Conservation (phyloP, 352 stramenopile species). For the Phytophthora multivora region DNA sequence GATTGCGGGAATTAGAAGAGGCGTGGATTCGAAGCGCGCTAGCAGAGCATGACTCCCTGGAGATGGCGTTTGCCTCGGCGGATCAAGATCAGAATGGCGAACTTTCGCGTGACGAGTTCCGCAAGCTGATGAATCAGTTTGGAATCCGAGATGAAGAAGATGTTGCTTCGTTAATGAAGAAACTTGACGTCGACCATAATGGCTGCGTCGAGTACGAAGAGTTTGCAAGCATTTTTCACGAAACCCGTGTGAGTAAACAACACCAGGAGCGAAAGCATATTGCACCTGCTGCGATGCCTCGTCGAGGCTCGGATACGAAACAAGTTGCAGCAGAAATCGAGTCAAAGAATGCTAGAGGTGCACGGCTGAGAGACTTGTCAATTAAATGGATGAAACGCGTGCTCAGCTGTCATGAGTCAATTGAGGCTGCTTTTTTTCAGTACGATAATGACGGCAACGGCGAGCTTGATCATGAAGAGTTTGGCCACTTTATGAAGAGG, state of each 20-base stretch:
- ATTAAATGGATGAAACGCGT: constrained; percentile 70
- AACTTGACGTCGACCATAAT: constrained; percentile 50
- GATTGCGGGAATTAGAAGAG: constrained; percentile 44
- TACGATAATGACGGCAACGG: constrained; percentile 63
- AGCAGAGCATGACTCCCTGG: constrained; percentile 33
- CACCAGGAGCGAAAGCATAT: not conserved
- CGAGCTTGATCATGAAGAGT: constrained; percentile 65
- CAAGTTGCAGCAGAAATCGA: constrained; percentile 9
- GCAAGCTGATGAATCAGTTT: constrained; percentile 50
- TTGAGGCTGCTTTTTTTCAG: constrained; percentile 66
- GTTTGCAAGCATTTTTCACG: constrained; percentile 67
- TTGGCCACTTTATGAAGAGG: constrained; percentile 69
- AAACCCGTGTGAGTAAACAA: constrained; percentile 24
- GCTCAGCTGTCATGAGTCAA: constrained; percentile 58
- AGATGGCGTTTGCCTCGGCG: constrained; percentile 46
- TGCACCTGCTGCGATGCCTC: not conserved
- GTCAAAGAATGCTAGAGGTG: constrained; percentile 31
- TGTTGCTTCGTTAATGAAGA: constrained; percentile 48
- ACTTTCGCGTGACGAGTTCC: constrained; percentile 55
- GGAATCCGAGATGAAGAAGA: constrained; percentile 51
- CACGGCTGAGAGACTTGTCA: constrained; percentile 51
- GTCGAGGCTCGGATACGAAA: constrained; percentile 7
- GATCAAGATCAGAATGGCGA: constrained; percentile 49
- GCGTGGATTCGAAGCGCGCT: constrained; percentile 56
- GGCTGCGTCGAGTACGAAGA: constrained; percentile 67